Evolutionary conservation across 768 basidiomycete species (phyloP), one percentile per base, ranked within the genome.

Genomic region (Termitomyces sp.): DNA sequence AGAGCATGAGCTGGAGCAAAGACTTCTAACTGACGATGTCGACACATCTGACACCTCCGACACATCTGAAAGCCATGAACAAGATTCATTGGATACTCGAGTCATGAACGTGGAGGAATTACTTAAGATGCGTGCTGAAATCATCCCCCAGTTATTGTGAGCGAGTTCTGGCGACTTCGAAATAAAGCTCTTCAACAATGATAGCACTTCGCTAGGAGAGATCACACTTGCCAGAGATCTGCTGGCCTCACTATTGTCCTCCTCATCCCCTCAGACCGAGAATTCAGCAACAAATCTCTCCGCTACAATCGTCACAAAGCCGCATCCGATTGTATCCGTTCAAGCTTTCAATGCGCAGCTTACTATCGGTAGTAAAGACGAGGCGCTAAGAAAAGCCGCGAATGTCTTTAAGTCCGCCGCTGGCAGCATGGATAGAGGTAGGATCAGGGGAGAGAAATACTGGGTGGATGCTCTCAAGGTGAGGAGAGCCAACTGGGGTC

Each of bases 381-480:
- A 87, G 67, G 84, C 90, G 0, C 71, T 94, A 34, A 74, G 92
- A 62, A 86, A 88, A 60, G 91, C 92, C 24, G 82, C 89, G 0
- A 76, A 79, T 55, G 73, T 92, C 1, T 88, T 93, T 62, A 89
- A 85, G 64, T 69, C 76, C 33, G 89, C 89, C 4, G 86, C 89
- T 3, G 79, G 82, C 55, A 81, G 82, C 53, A 83, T 92, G 73
- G 89, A 91, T 65, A 75, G 82, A 49, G 77, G 82, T 22, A 76
- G 86, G 40, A 63, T 81, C 9, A 76, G 80, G 49, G 82, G 85
- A 42, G 89, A 92, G 67, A 83, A 77, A 58, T 93, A 93, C 64
- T 94, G 92, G 92, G 77, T 85, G 7, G 84, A 93, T 67, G 92
- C 92, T 4, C 76, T 94, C 46, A 88, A 83, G 67, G 86, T 90